Base-by-base conservation (phyloP, 768 basidiomycete species). In the Lentinula boryana region DNA sequence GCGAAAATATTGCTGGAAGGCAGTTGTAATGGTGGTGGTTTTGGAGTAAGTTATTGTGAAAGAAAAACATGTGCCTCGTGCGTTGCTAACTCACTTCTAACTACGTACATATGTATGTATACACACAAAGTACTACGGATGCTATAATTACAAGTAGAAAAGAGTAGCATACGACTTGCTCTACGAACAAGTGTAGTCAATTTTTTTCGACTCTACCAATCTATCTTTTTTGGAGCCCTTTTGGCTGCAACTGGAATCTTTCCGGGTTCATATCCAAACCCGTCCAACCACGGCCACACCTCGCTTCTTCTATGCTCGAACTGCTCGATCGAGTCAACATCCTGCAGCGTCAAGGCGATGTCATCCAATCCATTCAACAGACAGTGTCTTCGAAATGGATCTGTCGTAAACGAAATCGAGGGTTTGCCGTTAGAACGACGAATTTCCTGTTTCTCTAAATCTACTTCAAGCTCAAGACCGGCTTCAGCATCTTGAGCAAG, bases 331-430 rank as follows among this genome's bases (percentile, higher is more conserved):
- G 80, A 71, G 9, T 76, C 76, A 35, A 79, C 85, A 70, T 86
- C 87, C 72, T 92, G 87, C 78, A 99, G 78, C 48, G 97, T 99
- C 73, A 99, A 78, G 46, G 89, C 95, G 64, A 99, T 96, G 69
- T 98, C 97, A 72, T 99, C 97, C 65, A 98, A 76, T 35, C 97
- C 97, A 68, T 99, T 95, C 74, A 99, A 72, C 72, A 99, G 76
- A 72, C 97, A 95, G 70, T 96, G 92, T 59, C 93, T 80, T 63
- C 95, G 82, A 89, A 98, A 99, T 0, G 88, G 76, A 74, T 99
- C 97, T 53, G 88, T 85, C 41, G 80, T 78, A 77, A 99, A 99
- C 44, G 80, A 60, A 63, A 97, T 86, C 18, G 88, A 71, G 2
- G 83, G 74, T 68, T 91, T 83, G 60, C 88, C 94, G 68, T 88